Conservation (phyloP, 2,329 filamentous ascomycete genomes). For the Nemania bipapillata region DNA sequence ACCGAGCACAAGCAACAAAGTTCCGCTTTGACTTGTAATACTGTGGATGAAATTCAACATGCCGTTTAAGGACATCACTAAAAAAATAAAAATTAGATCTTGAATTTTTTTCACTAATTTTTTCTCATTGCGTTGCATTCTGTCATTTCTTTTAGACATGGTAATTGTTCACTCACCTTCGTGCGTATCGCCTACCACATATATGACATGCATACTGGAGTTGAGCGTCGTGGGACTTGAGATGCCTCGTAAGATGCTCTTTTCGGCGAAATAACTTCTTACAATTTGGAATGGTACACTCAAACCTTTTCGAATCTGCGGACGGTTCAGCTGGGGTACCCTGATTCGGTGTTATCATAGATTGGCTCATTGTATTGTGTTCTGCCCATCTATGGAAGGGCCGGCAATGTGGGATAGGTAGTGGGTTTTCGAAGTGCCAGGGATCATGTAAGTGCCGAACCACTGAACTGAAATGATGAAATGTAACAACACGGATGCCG, state of each 20-base stretch:
- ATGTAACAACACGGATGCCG: not conserved
- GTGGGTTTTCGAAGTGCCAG: not conserved
- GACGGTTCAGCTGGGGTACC: constrained; percentile 29
- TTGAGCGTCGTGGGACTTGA: constrained; percentile 42
- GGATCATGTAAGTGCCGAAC: not conserved
- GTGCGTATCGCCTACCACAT: constrained; percentile 44
- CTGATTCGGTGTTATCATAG: not conserved
- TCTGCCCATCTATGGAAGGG: not conserved
- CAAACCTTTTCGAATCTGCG: constrained; percentile 34
- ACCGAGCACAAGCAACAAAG: constrained; percentile 38
- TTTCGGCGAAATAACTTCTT: constrained; percentile 45
- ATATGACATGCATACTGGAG: constrained; percentile 44
- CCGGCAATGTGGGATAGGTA: constrained; percentile 34
- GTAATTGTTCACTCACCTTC: constrained; percentile 38
- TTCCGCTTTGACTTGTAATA: constrained; percentile 32
- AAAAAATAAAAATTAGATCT: too few species aligned
- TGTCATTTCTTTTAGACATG: too few species aligned
- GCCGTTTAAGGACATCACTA: constrained; percentile 46
- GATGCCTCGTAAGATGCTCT: constrained; percentile 46
- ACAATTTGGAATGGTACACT: constrained; percentile 41
- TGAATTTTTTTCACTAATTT: too few species aligned
- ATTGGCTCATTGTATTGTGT: constrained; percentile 24
- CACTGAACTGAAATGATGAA: not conserved
- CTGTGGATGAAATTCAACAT: constrained; percentile 42
- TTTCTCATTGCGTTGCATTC: not conserved